Evolutionary conservation across 2,329 filamentous ascomycete species (phyloP).

Genomic region (Fusarium sarcochroum): DNA sequence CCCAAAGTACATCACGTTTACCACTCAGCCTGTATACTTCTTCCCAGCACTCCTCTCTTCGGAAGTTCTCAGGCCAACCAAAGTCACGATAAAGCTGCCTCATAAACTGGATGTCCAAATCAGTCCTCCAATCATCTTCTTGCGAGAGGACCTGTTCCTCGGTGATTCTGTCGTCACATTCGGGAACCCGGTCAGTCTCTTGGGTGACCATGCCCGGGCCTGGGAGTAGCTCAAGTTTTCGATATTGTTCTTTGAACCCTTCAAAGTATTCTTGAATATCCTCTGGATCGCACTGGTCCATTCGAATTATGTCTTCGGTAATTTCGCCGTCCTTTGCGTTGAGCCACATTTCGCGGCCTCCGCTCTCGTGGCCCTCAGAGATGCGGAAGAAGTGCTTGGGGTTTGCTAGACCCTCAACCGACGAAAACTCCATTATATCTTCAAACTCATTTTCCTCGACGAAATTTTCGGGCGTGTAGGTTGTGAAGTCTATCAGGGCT

Average conservation of each 20-base stretch:
- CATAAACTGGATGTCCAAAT: not conserved
- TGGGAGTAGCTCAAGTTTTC: not conserved
- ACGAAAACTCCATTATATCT: not conserved
- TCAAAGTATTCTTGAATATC: not conserved
- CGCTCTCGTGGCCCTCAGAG: not conserved
- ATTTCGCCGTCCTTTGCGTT: conserved; percentile 4
- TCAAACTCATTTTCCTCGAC: not conserved
- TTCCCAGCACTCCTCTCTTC: not conserved
- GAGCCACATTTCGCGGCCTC: not conserved
- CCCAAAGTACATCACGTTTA: not conserved
- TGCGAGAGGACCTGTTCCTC: not conserved
- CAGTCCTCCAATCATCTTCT: not conserved
- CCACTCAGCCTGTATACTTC: not conserved
- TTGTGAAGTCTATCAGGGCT: not conserved
- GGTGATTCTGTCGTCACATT: not conserved
- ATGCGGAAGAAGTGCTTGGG: not conserved
- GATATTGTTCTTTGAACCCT: not conserved
- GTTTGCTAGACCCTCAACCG: not conserved
- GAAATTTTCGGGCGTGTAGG: not conserved
- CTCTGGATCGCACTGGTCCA: not conserved
- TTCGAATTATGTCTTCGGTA: not conserved
- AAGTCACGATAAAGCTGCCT: not conserved
- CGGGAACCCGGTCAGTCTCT: not conserved
- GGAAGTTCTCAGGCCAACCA: conserved; percentile 4
- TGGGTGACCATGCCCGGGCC: not conserved